Conservation (phyloP, 495 filamentous ascomycete genomes). For the Platismatia glauca region DNA sequence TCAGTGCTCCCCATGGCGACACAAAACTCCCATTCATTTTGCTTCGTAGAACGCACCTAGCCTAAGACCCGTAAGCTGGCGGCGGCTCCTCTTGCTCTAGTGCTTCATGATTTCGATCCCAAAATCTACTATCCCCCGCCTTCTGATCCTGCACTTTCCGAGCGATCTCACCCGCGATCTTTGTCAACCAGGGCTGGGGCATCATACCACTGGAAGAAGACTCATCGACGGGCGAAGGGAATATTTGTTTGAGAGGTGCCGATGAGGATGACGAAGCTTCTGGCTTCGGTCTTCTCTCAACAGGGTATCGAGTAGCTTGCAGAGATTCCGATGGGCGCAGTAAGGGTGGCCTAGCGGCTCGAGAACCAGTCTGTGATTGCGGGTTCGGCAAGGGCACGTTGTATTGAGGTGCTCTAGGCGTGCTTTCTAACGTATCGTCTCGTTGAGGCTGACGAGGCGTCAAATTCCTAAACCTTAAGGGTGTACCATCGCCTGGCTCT, state of each 20-base stretch:
- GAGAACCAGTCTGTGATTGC: not conserved
- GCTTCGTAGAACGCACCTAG: not conserved
- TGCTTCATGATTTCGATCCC: slow-evolving; percentile 39
- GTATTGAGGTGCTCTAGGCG: slow-evolving; percentile 7
- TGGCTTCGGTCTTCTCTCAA: not conserved
- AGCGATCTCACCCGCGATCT: slow-evolving; percentile 85
- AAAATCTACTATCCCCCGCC: slow-evolving; percentile 35
- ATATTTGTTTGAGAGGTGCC: slow-evolving; percentile 1
- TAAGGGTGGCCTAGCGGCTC: not conserved
- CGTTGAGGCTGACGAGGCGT: slow-evolving; percentile 22
- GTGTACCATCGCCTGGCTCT: slow-evolving; percentile 15
- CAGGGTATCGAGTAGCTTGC: slow-evolving; percentile 7
- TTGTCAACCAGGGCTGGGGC: slow-evolving; percentile 81
- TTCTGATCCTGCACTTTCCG: slow-evolving; percentile 72
- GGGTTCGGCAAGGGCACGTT: not conserved
- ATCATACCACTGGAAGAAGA: slow-evolving; percentile 47
- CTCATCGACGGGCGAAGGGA: slow-evolving; percentile 14
- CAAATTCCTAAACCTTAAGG: slow-evolving; percentile 17
- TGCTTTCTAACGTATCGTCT: slow-evolving; percentile 9
- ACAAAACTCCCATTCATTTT: not conserved
- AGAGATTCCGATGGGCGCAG: slow-evolving; percentile 3
- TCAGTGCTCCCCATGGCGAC: not conserved
- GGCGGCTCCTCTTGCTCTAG: slow-evolving; percentile 55
- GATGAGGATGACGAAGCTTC: not conserved
- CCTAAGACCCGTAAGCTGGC: slow-evolving; percentile 49